These are phyloP conservation scores for Bothriochloa decipiens DNA, from an alignment of 176 grass and related monocot genomes.

Conservation along the genomic window DNA sequence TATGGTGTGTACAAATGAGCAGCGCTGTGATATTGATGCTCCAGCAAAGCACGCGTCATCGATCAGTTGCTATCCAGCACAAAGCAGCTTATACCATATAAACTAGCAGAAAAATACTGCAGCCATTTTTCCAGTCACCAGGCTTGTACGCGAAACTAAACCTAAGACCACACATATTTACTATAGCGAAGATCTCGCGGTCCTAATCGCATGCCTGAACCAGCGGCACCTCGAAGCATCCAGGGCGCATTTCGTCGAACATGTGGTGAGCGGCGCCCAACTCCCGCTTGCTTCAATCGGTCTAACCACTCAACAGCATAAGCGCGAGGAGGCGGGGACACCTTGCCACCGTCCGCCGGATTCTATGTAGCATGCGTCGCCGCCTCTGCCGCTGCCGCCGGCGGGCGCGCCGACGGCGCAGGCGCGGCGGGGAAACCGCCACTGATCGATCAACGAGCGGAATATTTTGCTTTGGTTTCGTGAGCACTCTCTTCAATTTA, in stretches of 20 bases:
- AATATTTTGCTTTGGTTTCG: not conserved
- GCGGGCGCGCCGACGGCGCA: not conserved
- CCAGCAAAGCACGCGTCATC: not conserved
- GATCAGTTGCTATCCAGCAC: not conserved
- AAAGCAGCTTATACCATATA: not conserved
- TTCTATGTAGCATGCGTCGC: not conserved
- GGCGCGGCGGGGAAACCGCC: not conserved
- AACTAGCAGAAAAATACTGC: not conserved
- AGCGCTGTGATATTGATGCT: not conserved
- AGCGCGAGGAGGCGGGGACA: no score
- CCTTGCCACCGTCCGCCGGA: not conserved
- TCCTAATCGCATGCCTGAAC: not conserved
- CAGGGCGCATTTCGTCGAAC: constrained; percentile 38
- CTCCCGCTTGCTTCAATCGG: not conserved
- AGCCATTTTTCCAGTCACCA: not conserved
- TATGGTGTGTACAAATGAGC: not conserved
- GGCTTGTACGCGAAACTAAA: not conserved
- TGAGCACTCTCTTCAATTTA: not conserved
- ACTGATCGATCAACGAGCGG: not conserved
- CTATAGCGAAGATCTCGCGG: not conserved
- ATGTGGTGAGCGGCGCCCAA: not conserved
- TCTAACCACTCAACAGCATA: not conserved
- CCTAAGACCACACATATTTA: not conserved
- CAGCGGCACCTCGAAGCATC: not conserved
- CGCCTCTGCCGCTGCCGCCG: not conserved